Evolutionary conservation across 257 asterid genomes (phyloP).

Genomic region (Jasminum sambac): DNA sequence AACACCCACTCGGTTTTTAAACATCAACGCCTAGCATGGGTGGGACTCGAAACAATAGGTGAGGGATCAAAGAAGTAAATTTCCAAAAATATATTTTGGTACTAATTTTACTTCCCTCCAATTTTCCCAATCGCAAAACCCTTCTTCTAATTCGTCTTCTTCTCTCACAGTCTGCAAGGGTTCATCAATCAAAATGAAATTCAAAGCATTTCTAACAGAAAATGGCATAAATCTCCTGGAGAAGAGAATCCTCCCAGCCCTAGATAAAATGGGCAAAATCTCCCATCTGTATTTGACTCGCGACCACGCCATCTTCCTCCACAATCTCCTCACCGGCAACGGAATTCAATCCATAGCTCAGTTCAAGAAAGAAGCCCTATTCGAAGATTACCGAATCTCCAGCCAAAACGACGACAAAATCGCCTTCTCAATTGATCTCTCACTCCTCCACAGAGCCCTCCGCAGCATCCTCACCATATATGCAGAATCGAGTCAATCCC

Average conservation of each 20-base stretch:
- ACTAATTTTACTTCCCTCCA: not conserved
- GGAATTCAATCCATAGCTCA: conserved; percentile 89
- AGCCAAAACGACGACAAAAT: conserved; percentile 70
- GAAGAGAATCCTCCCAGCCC: conserved; percentile 77
- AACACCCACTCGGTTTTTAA: not conserved
- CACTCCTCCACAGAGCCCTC: conserved; percentile 95
- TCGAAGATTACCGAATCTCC: conserved; percentile 70
- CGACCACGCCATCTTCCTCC: conserved; percentile 83
- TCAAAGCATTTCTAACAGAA: conserved; percentile 78
- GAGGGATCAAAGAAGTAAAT: not conserved
- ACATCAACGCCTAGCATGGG: not conserved
- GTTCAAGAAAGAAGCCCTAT: conserved; percentile 61
- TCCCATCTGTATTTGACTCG: conserved; percentile 76
- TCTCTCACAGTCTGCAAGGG: not conserved
- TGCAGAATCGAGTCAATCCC: conserved; percentile 34
- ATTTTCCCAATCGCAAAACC: not conserved
- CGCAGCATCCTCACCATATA: conserved; percentile 73
- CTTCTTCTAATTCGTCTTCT: not conserved
- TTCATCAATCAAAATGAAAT: conserved; percentile 48
- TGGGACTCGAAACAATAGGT: not conserved
- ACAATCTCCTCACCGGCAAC: conserved; percentile 85
- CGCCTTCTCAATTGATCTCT: conserved; percentile 76
- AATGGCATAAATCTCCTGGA: conserved; percentile 78
- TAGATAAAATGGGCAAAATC: conserved; percentile 75
- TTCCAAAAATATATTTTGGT: not conserved